Evolutionary conservation across 192 early-diverging fungal species (phyloP), one percentile per base, ranked within the genome.

Genomic region (Chytriomyces hyalinus): DNA sequence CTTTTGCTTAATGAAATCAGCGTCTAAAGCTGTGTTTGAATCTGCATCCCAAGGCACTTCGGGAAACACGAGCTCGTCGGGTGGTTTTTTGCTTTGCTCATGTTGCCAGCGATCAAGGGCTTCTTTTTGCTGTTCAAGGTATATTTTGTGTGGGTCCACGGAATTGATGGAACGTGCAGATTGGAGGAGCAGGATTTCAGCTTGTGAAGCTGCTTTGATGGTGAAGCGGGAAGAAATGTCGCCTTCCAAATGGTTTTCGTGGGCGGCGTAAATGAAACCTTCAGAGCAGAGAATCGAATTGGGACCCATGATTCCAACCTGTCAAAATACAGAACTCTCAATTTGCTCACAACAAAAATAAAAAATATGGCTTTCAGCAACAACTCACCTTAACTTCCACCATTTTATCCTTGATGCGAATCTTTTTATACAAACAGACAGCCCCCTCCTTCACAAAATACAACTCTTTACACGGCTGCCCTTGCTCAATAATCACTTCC

Each of bases 391-490:
- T 64, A 8, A 75, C 73, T 15, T 64, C 15, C n/a, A 62, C 44
- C 6, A 46, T 44, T 22, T 10, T 22, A 22, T 26, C 47, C 13
- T 75, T 75, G n/a, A 51, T 65, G 20, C 17, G 24, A 17, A 75
- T 66, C 20, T 15, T 44, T 43, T 66, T 64, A 49, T 75, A 62
- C 28, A 75, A 36, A 43, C 22, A 20, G 8, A 75, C 73, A 7
- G 73, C 64, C 10, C 73, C 73, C 10, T 51, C 24, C 48, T 75
- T 75, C 4, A 75, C 48, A 66, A 75, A 75, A 57, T 65, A 75
- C 13, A 75, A 43, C 15, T 65, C 49, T 53, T 75, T 66, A 49
- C 73, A 75, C 10, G 48, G 61, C 6, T 75, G 63, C 11, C 73
- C 73, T 65, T 75, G 63, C 10, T 64, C 44, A 43, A 75, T 75